Evolutionary conservation across 495 filamentous ascomycete genomes (phyloP), one percentile per base, ranked within the genome.

Genomic region (Neurospora sp.): DNA sequence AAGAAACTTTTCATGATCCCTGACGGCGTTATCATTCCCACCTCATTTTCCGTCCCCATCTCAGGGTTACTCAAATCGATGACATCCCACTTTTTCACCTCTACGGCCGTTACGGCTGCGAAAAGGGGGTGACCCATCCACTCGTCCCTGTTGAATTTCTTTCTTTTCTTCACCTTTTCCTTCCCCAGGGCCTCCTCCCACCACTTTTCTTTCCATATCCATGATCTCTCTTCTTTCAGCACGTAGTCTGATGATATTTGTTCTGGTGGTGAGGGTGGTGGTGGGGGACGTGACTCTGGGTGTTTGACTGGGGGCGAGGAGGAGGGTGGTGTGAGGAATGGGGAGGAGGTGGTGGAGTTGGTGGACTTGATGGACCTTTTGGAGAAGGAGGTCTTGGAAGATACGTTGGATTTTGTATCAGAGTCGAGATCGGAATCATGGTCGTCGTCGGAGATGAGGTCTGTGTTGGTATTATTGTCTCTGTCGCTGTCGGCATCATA

Each of bases 201-300:
- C 79, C 71, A 86, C 86, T 38, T 82, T 86, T 80, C 91, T 89
- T n/a, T 48, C n/a, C 7, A 48, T 22, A 5, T 22, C n/a, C 44
- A 9, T 20, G 44, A 48, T 48, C 1, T 22, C n/a, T 48, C 44
- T 48, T 48, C 42, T 20, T 48, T 48, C 18, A 8, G 44, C 7
- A 48, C n/a, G 4, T 48, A 11, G 10, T 22, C 16, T 44, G 42
- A 22, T 11, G n/a, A 16, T 31, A 31, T 8, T 61, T 12, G 53
- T 31, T 31, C 12, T 61, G 53, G 53, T 16, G 48, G 20, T 31
- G 20, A 12, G 5, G 53, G 8, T 3, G 10, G 53, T 22, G 22
- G 22, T 14, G 22, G 48, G 12, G 22, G 48, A 27, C 9, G 9
- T 48, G 9, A 22, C n/a, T 48, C n/a, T 22, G 44, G n/a, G 44